These are phyloP conservation scores for Trichoderma erinaceum DNA, from an alignment of 495 filamentous ascomycete genomes.

Conservation along the genomic window DNA sequence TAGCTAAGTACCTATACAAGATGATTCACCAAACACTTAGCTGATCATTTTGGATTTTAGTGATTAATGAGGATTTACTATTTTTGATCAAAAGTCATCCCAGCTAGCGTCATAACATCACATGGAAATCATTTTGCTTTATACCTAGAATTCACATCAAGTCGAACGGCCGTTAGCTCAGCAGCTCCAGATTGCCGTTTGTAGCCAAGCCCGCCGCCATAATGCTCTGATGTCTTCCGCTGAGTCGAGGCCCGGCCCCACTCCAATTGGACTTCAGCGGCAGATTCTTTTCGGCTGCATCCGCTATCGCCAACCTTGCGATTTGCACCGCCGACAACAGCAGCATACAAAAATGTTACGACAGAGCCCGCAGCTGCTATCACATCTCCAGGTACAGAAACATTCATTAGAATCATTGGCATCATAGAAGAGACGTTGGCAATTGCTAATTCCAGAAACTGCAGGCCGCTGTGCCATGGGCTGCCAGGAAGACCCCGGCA, in stretches of 20 bases:
- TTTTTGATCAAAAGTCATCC: no score
- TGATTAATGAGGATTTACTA: no score
- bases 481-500: not conserved
- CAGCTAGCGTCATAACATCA: no score
- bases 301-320: not conserved
- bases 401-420: not conserved
- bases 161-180: no score
- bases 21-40: no score
- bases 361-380: not conserved
- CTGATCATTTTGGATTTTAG: no score
- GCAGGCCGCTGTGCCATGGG: constrained; percentile 3
- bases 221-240: not conserved
- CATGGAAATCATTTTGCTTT: no score
- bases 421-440: not conserved
- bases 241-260: not conserved
- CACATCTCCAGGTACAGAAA: constrained; percentile 7
- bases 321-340: not conserved
- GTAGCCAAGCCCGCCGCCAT: not conserved
- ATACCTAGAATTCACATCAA: no score
- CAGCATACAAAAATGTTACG: not conserved
- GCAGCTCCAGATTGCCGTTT: not conserved
- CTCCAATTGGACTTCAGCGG: not conserved
- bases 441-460: not conserved
- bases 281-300: not conserved
- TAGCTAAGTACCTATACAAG: no score